These are phyloP conservation scores for Friedmanniomyces simplex DNA, from an alignment of 495 filamentous ascomycete species.

Conservation along the genomic window DNA sequence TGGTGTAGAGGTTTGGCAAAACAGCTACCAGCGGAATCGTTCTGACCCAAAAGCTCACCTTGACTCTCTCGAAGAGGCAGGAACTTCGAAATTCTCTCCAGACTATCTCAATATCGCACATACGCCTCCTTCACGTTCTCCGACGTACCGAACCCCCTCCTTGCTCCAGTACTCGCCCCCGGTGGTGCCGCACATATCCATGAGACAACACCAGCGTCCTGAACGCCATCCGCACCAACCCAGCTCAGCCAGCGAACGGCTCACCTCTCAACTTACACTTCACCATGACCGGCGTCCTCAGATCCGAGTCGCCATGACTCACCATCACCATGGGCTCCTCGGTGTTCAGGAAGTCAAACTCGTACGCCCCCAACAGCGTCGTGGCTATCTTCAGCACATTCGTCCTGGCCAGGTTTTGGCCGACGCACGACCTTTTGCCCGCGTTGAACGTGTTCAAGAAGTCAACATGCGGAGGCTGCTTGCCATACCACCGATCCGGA, in stretches of 20 bases:
- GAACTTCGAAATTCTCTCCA: no score
- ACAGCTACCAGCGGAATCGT: no score
- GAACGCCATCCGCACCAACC: background rate
- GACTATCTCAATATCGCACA: no score
- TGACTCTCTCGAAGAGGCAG: no score
- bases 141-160: no score
- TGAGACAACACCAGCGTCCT: no score
- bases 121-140: no score
- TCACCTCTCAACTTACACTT: background rate
- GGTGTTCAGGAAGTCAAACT: background rate
- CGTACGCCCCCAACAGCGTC: background rate
- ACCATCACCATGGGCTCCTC: background rate
- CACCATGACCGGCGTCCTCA: background rate
- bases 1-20: no score
- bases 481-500: background rate
- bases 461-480: background rate
- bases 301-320: background rate
- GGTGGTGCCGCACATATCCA: no score
- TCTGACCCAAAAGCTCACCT: no score
- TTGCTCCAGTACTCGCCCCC: no score
- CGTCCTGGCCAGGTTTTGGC: background rate
- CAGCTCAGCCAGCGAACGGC: background rate
- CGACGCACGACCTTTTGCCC: background rate
- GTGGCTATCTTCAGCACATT: background rate
- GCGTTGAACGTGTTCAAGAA: background rate